Percentiles rank a stretch among this genome's conserved stretches.
These are phyloP conservation scores for Poa pratensis DNA, from an alignment of 176 grass and related monocot species.

Conservation along the genomic window DNA sequence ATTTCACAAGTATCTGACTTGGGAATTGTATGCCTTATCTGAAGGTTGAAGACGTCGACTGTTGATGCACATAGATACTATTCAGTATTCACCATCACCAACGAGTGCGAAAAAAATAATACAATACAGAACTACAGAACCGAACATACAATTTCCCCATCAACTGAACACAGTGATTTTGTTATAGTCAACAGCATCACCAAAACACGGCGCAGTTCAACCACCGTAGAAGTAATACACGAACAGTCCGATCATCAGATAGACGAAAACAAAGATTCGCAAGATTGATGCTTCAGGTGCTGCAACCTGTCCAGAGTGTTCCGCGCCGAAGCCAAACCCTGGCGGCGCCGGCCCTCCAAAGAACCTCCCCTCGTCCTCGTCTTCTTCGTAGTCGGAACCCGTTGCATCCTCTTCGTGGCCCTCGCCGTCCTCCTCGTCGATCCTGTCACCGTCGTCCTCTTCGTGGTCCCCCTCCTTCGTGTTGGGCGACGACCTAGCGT, in stretches of 20 bases:
- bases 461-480: too few relatives aligned
- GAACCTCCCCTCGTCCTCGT: not conserved
- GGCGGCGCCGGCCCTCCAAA: not conserved
- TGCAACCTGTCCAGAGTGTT: not conserved
- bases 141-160: too few relatives aligned
- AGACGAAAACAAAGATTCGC: not conserved
- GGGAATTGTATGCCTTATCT: too few relatives aligned
- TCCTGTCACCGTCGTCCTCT: not conserved
- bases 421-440: not conserved
- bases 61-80: too few relatives aligned
- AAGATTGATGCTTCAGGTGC: not conserved
- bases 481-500: not conserved
- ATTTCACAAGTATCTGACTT: too few relatives aligned
- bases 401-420: not conserved
- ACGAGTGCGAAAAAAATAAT: too few relatives aligned
- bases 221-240: not conserved
- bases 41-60: too few relatives aligned
- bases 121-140: too few relatives aligned
- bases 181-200: too few relatives aligned
- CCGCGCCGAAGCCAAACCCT: not conserved
- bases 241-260: not conserved
- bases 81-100: too few relatives aligned
- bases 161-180: too few relatives aligned
- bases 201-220: not conserved
- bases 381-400: not conserved